Evolutionary conservation across 768 basidiomycete species (phyloP), one percentile per base, ranked within the genome.

Genomic region (Sarcodon sp.): DNA sequence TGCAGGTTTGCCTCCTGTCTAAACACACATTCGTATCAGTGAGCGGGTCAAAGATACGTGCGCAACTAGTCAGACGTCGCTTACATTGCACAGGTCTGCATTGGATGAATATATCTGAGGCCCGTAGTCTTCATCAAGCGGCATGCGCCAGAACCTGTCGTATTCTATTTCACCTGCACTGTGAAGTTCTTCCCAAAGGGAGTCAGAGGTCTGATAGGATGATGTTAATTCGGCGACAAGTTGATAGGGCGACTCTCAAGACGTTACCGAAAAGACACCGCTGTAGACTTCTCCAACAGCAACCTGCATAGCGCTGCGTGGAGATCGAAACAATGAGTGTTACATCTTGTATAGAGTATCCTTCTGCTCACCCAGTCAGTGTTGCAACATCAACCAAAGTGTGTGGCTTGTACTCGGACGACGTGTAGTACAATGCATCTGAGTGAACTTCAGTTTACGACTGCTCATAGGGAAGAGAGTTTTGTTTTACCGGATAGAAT

Each of bases 61-160:
- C 15, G 41, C 12, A n/a, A 27, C 21, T 27, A 27, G 21, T n/a
- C 12, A 3, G 11, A 34, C n/a, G 44, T 10, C 10, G 59, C 68
- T 31, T 52, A 82, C 80, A 55, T 90, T 91, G 64, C 83, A 81
- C 33, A 91, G 68, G 61, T 91, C 88, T 21, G 87, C 87, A 55
- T 87, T 88, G 27, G 79, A 81, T 6, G 70, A 71, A 59, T 79
- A 64, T 55, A 93, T 91, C 60, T 87, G 87, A 9, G 78, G 75
- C 0, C 76, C 79, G 54, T 72, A 93, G 49, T 81, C 86, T 39
- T 88, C 86, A 55, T 87, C 82, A 47, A 93, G 75, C 8, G 89
- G 89, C 80, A 92, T 79, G 27, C 89, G 77, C 89, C 89, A 92
- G 72, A 93, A 81, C 47, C 80, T 78, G 63, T 90, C 87, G 57